A percentile compares a stretch with the other conserved stretches of the same genome.
Conservation (phyloP, 2,329 filamentous ascomycete genomes). For the Ramularia collo-cygni region DNA sequence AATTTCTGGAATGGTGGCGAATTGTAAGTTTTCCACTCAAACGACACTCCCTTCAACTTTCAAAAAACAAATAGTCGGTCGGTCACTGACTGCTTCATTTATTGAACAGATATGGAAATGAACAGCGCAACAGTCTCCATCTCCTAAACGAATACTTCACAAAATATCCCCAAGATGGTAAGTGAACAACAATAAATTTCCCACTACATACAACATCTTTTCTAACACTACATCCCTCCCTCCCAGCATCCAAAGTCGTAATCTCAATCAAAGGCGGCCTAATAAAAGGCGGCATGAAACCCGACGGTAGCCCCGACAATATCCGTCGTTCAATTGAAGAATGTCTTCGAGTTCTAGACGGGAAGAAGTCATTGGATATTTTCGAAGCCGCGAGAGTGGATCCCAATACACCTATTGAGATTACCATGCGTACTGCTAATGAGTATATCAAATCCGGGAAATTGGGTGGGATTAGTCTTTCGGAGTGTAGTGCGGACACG, state of each 20-base stretch:
- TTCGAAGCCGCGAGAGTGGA: slow-evolving; percentile 43
- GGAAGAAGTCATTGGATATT: slow-evolving; percentile 44
- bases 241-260: slow-evolving; percentile 39
- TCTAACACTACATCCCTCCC: no score
- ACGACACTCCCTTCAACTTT: no score
- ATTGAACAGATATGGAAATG: slow-evolving; percentile 40
- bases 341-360: slow-evolving; percentile 38
- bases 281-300: slow-evolving; percentile 28
- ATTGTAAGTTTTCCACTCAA: slow-evolving; percentile 22
- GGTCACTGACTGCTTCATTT: no score
- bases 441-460: slow-evolving; percentile 34
- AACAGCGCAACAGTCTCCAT: slow-evolving; percentile 42
- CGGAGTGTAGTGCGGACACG: slow-evolving; percentile 39
- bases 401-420: slow-evolving; percentile 38
- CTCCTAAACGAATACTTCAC: slow-evolving; percentile 46
- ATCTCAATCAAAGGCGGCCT: slow-evolving; percentile 46
- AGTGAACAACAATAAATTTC: no score
- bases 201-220: no score
- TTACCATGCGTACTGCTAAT: slow-evolving; percentile 38
- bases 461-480: slow-evolving; percentile 41
- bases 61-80: no score
- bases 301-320: slow-evolving; percentile 37
- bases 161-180: slow-evolving; percentile 42
- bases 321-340: slow-evolving; percentile 41
- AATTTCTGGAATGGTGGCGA: slow-evolving; percentile 47